Evolutionary conservation across 2,329 filamentous ascomycete genomes (phyloP).

Genomic region (Bipolaris oryzae): DNA sequence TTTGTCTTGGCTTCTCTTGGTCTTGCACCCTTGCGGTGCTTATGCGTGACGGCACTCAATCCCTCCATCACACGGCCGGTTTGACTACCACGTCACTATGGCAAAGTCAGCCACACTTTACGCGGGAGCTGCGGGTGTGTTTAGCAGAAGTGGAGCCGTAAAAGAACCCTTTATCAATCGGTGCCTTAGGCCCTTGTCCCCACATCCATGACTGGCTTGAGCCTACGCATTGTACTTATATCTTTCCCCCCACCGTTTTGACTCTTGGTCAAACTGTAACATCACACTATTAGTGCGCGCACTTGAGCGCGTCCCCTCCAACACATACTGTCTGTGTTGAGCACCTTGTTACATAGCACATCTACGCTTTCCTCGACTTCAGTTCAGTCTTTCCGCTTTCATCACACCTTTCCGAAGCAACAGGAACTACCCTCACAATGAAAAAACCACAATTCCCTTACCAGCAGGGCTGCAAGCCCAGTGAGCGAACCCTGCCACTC

Average conservation of each 20-base stretch:
- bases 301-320: slow-evolving; percentile 25
- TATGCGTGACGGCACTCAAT: slow-evolving; percentile 38
- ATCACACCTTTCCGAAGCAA: not conserved
- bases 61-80: slow-evolving; percentile 37
- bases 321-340: slow-evolving; percentile 25
- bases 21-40: slow-evolving; percentile 45
- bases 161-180: slow-evolving; percentile 25
- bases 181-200: slow-evolving; percentile 24
- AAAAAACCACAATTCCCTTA: slow-evolving; percentile 17
- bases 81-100: slow-evolving; percentile 47
- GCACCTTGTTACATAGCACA: slow-evolving; percentile 17
- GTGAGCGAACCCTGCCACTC: slow-evolving; percentile 29
- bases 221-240: slow-evolving; percentile 30
- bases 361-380: slow-evolving; percentile 13
- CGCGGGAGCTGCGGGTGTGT: slow-evolving; percentile 36
- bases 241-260: slow-evolving; percentile 16
- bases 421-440: slow-evolving; percentile 25
- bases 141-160: slow-evolving; percentile 32
- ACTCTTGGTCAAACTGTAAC: slow-evolving; percentile 13
- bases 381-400: slow-evolving; percentile 16
- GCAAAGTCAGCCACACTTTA: slow-evolving; percentile 30
- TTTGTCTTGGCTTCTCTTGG: slow-evolving; percentile 45
- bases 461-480: slow-evolving; percentile 29
- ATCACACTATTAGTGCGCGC: slow-evolving; percentile 19
- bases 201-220: slow-evolving; percentile 21